phyloP scores from a whole-genome alignment of 495 filamentous ascomycete species.

The Amphirosellinia nigrospora region DNA sequence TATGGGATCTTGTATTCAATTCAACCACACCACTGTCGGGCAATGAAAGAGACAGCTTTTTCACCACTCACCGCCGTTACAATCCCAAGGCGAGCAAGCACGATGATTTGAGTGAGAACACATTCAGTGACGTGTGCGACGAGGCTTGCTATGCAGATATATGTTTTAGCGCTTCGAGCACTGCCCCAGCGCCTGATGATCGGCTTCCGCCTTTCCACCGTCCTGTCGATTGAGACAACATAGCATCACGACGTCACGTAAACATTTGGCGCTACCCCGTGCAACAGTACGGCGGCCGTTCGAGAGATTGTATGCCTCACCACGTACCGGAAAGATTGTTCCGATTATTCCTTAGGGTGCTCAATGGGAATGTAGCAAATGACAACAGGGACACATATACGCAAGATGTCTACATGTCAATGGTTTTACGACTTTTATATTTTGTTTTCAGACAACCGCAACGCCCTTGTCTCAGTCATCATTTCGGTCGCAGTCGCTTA shows the following conservation, averaged over 20 bases:
- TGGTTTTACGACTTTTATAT: not conserved
- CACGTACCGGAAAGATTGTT: not conserved
- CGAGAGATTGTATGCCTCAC: not conserved
- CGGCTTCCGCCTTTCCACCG: not conserved
- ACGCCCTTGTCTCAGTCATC: not conserved
- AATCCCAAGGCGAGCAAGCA: not conserved
- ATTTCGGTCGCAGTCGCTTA: not conserved
- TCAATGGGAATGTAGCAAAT: not conserved
- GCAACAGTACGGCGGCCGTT: not conserved
- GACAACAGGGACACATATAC: not conserved
- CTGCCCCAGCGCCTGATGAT: slow-evolving; percentile 17
- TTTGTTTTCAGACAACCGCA: not conserved
- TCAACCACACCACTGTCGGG: not conserved
- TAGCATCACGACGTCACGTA: not conserved
- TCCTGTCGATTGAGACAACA: not conserved
- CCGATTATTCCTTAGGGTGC: not conserved
- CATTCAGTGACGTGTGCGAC: slow-evolving; percentile 12
- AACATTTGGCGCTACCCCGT: not conserved
- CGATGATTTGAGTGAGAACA: not conserved
- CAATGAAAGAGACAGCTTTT: not conserved
- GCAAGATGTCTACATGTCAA: not conserved
- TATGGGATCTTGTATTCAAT: not conserved
- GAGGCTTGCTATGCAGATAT: slow-evolving; percentile 8
- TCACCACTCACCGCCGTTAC: slow-evolving; percentile 1
- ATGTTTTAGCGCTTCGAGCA: not conserved